A percentile compares a stretch with the other conserved stretches of the same genome.
These are phyloP conservation scores for Penicillium bialowiezense DNA, from an alignment of 495 filamentous ascomycete species.

Conservation along the genomic window DNA sequence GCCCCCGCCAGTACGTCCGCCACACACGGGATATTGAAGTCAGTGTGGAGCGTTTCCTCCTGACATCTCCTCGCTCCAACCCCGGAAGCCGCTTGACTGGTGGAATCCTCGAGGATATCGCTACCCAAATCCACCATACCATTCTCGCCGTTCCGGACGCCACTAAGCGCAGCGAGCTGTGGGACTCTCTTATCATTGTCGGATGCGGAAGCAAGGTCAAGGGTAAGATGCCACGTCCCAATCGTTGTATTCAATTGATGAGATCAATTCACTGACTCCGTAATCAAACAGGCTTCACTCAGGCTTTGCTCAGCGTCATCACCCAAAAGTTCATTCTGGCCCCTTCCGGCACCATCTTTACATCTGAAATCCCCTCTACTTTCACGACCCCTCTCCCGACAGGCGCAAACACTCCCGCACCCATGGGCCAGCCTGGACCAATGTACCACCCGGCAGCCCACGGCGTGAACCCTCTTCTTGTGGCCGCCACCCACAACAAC, in stretches of 20 bases:
- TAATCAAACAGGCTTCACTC: constrained; percentile 63
- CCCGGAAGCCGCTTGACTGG: constrained; percentile 44
- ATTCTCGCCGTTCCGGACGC: constrained; percentile 76
- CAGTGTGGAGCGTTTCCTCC: constrained; percentile 82
- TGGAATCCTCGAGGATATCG: constrained; percentile 73
- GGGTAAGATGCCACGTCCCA: constrained; percentile 44
- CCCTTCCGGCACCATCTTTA: constrained; percentile 93
- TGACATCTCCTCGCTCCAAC: constrained; percentile 49
- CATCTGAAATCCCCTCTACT: constrained; percentile 88
- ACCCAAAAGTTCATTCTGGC: constrained; percentile 83
- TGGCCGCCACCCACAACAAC: constrained; percentile 81
- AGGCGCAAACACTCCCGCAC: constrained; percentile 84
- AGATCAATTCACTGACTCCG: not conserved
- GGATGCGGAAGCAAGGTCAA: constrained; percentile 83
- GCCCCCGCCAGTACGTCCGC: constrained; percentile 37
- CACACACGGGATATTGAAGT: constrained; percentile 72
- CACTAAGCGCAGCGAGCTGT: constrained; percentile 76
- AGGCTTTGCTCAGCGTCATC: constrained; percentile 76
- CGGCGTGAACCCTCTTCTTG: constrained; percentile 85
- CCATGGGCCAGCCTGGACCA: constrained; percentile 48
- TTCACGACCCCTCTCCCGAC: constrained; percentile 87
- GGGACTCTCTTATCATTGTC: constrained; percentile 85
- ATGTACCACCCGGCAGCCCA: constrained; percentile 46
- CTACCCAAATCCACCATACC: constrained; percentile 74
- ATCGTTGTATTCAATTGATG: not conserved